Conservation (phyloP, 2,329 filamentous ascomycete genomes). For the Paracamarosporium sp. region DNA sequence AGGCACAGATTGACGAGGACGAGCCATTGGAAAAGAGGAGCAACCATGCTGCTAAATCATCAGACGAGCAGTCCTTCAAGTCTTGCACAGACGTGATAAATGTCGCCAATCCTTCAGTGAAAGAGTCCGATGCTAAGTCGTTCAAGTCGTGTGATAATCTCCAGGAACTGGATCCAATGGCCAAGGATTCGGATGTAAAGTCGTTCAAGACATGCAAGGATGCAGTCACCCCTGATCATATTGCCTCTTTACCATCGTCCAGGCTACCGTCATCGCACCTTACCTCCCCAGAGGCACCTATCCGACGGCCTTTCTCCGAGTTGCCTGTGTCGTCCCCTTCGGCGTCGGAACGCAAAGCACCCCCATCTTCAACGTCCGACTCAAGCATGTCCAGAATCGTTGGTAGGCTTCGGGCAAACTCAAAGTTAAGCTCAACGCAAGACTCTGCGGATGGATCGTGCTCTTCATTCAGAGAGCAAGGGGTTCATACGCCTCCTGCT, state of each 20-base stretch:
- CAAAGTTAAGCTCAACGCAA: constrained; percentile 29
- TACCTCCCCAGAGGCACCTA: constrained; percentile 6
- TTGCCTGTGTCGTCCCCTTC: constrained; percentile 21
- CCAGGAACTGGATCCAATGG: constrained; percentile 11
- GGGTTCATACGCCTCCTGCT: constrained; percentile 21
- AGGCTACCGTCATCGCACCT: constrained; percentile 17
- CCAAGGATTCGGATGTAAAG: constrained; percentile 28
- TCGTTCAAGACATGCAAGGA: constrained; percentile 33
- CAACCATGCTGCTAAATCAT: constrained; percentile 36
- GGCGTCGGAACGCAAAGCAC: constrained; percentile 19
- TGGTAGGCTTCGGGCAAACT: constrained; percentile 22
- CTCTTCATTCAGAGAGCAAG: constrained; percentile 30
- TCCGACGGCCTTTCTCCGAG: constrained; percentile 17
- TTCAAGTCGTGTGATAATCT: constrained; percentile 21
- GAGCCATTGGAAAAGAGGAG: constrained; percentile 20
- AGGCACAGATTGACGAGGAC: constrained; percentile 1
- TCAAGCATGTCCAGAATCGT: constrained; percentile 26
- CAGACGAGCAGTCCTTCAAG: constrained; percentile 43
- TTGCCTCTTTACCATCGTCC: constrained; percentile 22
- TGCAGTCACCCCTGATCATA: constrained; percentile 25
- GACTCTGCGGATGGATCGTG: constrained; percentile 26
- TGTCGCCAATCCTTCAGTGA: neutral
- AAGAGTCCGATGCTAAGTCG: constrained; percentile 16
- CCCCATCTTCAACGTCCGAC: constrained; percentile 17
- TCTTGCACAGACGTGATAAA: constrained; percentile 33